Evolutionary conservation across 2,329 filamentous ascomycete genomes (phyloP), one percentile per base, ranked within the genome.

Genomic region (Fusarium clavum): DNA sequence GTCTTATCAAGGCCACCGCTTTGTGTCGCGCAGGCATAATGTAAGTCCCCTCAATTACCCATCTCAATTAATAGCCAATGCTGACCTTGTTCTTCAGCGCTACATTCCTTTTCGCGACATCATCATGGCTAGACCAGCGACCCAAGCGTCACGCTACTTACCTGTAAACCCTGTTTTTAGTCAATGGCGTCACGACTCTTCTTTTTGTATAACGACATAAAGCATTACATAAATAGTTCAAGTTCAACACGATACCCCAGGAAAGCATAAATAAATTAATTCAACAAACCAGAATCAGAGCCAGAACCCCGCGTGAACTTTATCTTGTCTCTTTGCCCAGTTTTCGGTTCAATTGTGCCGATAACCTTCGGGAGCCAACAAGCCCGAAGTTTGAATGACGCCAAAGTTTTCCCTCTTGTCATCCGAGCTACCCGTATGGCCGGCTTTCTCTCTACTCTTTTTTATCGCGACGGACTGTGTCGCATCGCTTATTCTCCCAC

Each of bases 1-100:
- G 67, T 4, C 51, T 70, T 7, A 71, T 70, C 14, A 70, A 70
- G 41, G 67, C 68, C 0, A 71, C 68, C 30, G 68, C 68, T 14
- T n/a, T 70, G 2, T 70, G 59, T 16, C 58, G 68, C 43, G 68
- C 63, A 29, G 67, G 54, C 38, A 69, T 71, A 25, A 57, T 70
- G 68, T 71, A 43, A 18, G 67, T 18, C 34, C 34, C 18, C 16
- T 38, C 34, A n/a, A 38, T 38, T 57, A 22, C 6, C 20, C 9
- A 30, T 2, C 9, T 22, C 12, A 56, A 30, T 56, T 24, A 5
- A 14, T 7, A 20, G 13, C 20, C 11, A 43, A 22, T 8, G 22
- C 20, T 43, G 40, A 43, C 40, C 10, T 43, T 25, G 24, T 43
- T n/a, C 8, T 10, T 3, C 54, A 70, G 68, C 2, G 68, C 67